These are phyloP conservation scores for Apostasia shenzhenica DNA, from an alignment of 106 monocot species.

Conservation along the genomic window DNA sequence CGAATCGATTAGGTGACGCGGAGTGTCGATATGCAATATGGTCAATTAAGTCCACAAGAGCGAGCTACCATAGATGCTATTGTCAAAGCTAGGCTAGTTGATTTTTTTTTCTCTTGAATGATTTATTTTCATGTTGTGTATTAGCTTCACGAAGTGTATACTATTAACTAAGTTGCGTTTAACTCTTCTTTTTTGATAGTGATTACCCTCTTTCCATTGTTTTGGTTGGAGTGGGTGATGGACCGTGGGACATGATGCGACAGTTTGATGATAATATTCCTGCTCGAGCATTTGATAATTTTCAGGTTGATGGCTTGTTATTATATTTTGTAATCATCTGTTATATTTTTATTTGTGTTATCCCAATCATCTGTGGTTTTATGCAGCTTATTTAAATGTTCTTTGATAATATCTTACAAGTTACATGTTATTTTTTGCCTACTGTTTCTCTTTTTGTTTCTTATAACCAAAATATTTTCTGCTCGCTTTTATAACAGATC, in stretches of 20 bases:
- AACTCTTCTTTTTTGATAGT: slow-evolving; percentile 21
- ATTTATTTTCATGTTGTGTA: not conserved
- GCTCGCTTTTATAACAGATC: not conserved
- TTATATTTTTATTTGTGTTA: no score
- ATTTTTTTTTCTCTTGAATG: not conserved
- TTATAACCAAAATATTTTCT: not conserved
- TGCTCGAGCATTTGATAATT: slow-evolving; percentile 65
- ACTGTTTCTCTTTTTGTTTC: not conserved
- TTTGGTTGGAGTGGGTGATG: slow-evolving; percentile 78
- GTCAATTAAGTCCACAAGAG: slow-evolving; percentile 60
- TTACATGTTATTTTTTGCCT: not conserved
- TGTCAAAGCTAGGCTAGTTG: slow-evolving; percentile 61
- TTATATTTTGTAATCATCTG: not conserved
- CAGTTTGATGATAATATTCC: slow-evolving; percentile 87
- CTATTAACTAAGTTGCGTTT: not conserved
- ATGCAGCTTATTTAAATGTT: no score
- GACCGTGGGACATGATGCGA: slow-evolving; percentile 87
- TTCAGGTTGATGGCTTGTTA: slow-evolving; percentile 40
- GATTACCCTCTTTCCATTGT: slow-evolving; percentile 71
- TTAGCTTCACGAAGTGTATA: not conserved
- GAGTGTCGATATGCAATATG: slow-evolving; percentile 59
- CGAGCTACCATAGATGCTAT: slow-evolving; percentile 66
- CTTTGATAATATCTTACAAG: no score
- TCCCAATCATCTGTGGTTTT: no score
- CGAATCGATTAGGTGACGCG: slow-evolving; percentile 45